These are phyloP conservation scores for Colletotrichum sp. DNA, from an alignment of 2,329 filamentous ascomycete genomes.

Conservation along the genomic window DNA sequence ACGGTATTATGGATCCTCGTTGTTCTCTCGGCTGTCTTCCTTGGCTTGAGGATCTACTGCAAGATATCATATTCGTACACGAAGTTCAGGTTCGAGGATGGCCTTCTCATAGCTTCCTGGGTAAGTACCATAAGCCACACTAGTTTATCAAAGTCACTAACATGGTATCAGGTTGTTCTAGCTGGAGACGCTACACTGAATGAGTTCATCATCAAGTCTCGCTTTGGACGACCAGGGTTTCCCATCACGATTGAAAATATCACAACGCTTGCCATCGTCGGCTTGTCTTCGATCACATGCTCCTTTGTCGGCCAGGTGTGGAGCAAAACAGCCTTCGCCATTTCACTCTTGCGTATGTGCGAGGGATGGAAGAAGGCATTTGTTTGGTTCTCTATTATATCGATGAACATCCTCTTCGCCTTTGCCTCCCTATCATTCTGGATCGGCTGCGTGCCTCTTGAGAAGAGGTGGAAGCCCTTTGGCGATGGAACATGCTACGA, in stretches of 20 bases:
- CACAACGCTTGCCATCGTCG: slow-evolving; percentile 8
- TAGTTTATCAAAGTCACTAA: neutral
- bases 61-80: slow-evolving; percentile 25
- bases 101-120: slow-evolving; percentile 27
- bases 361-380: slow-evolving; percentile 27
- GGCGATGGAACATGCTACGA: slow-evolving; percentile 13
- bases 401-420: slow-evolving; percentile 29
- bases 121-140: slow-evolving; percentile 4
- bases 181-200: slow-evolving; percentile 1
- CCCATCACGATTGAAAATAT: neutral
- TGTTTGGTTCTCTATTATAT: slow-evolving; percentile 36
- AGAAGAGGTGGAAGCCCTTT: slow-evolving; percentile 22
- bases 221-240: slow-evolving; percentile 8
- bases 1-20: slow-evolving; percentile 24
- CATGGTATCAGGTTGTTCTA: neutral
- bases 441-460: slow-evolving; percentile 24
- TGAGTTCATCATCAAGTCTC: slow-evolving; percentile 20
- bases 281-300: slow-evolving; percentile 27
- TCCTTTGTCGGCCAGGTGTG: slow-evolving; percentile 35
- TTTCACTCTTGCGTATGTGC: slow-evolving; percentile 36
- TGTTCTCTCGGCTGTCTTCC: slow-evolving; percentile 22
- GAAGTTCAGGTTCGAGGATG: slow-evolving; percentile 30
- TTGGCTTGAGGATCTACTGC: slow-evolving; percentile 27
- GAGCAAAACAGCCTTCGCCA: slow-evolving; percentile 44
- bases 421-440: slow-evolving; percentile 24